Conservation (phyloP, 1,139 yeast genomes). For the Torulaspora pretoriensis region DNA sequence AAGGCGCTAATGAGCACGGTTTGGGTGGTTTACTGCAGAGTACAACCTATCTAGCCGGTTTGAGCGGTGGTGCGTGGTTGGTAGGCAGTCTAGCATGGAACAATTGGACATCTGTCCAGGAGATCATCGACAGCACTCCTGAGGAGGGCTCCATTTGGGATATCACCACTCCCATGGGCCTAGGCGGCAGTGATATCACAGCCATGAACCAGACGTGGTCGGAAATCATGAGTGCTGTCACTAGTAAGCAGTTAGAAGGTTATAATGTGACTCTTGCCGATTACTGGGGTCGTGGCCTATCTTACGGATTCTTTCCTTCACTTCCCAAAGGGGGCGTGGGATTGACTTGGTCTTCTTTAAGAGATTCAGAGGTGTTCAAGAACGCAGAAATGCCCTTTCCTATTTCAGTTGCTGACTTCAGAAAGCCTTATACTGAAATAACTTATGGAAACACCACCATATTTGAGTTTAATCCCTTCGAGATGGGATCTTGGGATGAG, state of each 20-base stretch:
- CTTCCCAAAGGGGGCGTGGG: slow-evolving; percentile 54
- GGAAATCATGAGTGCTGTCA: slow-evolving; percentile 33
- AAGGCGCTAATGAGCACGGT: slow-evolving; percentile 53
- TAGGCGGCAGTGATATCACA: slow-evolving; percentile 63
- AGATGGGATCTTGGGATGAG: slow-evolving; percentile 85
- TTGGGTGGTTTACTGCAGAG: slow-evolving; percentile 76
- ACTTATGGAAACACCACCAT: slow-evolving; percentile 62
- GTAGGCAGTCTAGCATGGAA: slow-evolving; percentile 71
- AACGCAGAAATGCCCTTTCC: slow-evolving; percentile 75
- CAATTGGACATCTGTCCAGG: slow-evolving; percentile 70
- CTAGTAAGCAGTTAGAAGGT: slow-evolving; percentile 61
- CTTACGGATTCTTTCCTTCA: slow-evolving; percentile 61
- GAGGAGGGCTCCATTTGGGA: slow-evolving; percentile 63
- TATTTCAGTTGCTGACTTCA: slow-evolving; percentile 67
- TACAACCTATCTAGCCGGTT: slow-evolving; percentile 69
- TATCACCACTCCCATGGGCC: slow-evolving; percentile 51
- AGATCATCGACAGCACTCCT: slow-evolving; percentile 42
- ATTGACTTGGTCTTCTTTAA: slow-evolving; percentile 59
- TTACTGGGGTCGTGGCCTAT: slow-evolving; percentile 73
- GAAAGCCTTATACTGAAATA: slow-evolving; percentile 58
- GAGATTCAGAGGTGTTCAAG: slow-evolving; percentile 40
- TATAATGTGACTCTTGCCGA: slow-evolving; percentile 66
- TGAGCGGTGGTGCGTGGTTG: slow-evolving; percentile 87
- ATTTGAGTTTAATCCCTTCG: slow-evolving; percentile 74
- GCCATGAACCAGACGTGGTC: slow-evolving; percentile 52